Evolutionary conservation across 768 basidiomycete species (phyloP), one percentile per base, ranked within the genome.

Genomic region (Exidia glandulosa): DNA sequence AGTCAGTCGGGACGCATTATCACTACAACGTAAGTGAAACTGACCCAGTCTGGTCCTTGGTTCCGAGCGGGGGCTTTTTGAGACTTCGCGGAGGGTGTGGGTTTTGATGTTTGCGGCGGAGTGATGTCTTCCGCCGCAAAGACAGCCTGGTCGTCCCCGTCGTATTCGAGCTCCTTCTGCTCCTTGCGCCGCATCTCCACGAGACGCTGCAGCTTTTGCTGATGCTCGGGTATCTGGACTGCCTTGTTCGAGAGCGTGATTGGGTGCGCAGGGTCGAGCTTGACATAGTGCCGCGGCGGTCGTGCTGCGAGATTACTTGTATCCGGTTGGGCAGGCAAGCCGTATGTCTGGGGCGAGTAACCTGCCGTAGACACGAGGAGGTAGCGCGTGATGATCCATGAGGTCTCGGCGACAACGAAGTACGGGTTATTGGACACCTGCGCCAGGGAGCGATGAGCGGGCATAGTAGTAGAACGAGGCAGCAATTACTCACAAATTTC

Each of bases 371-470:
- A 76, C 32, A 88, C 79, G 47, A 87, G 72, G 1, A 87, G 74
- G 69, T 86, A 88, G 7, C 85, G 84, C 63, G 82, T 85, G 57
- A 86, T 76, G 57, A 87, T 85, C 86, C 86, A 88, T 45, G 82
- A 77, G 1, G 84, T 84, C 59, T 86, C 73, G 23, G 79, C 69
- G 37, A 87, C 77, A 3, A 87, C 86, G 60, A 82, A 81, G 66
- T 80, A 79, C 0, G 80, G 79, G 45, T 73, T 73, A 0, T 64
- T 64, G 13, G 61, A 62, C 29, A 45, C 54, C 54, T 34, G 36
- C n/a, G n/a, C 55, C 3, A 7, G 3, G 12, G 16, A 10, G 32
- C 23, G 1, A 45, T 14, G 16, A 45, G 16, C 34, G 10, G 10
- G 16, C 41, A 23, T 23, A 5, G 41, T 23, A 10, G 3, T n/a